Evolutionary conservation across 768 basidiomycete genomes (phyloP), one percentile per base, ranked within the genome.

Genomic region (Auriscalpium orientale): DNA sequence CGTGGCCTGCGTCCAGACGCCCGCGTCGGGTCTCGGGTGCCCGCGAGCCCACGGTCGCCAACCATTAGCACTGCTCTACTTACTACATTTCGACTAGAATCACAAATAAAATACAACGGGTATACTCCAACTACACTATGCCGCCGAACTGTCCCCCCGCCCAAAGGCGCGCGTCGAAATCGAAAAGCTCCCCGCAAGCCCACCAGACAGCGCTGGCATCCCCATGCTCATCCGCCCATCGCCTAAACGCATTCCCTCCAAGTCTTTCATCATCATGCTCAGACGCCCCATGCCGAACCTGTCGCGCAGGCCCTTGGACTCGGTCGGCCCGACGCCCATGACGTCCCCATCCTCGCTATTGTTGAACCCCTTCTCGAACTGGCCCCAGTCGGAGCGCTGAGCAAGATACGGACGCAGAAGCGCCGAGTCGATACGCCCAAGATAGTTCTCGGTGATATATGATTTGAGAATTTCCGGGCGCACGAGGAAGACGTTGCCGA

Each of bases 401-500:
- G 86, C 82, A 11, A 99, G 79, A 67, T 97, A 99, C 1, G 95
- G 97, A 58, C 87, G 85, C 40, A 99, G 80, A 13, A 98, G 79
- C 16, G 78, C 77, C 3, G 89, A 72, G 61, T 98, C 95, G 62
- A 99, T 94, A 16, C 92, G 82, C 9, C 93, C 93, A 13, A 99
- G 85, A 69, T 93, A 91, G 56, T 87, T 88, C 66, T 97, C 95
- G 10, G 87, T 90, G 69, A 98, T 93, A 73, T 97, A 98, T 4
- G 94, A 91, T 63, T 89, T 91, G 61, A 99, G 80, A 56, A 95
- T 91, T 60, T 98, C 94, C 8, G 95, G 95, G 53, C 87, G 91
- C 49, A 99, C 90, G 60, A 98, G 87, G 79, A 98, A 99, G 60
- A 95, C 80, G 66, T 98, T 95, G 62, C 95, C 97, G 5, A 99